phyloP scores from a whole-genome alignment of 2,329 filamentous ascomycete species.

The Neobulgaria alba region DNA sequence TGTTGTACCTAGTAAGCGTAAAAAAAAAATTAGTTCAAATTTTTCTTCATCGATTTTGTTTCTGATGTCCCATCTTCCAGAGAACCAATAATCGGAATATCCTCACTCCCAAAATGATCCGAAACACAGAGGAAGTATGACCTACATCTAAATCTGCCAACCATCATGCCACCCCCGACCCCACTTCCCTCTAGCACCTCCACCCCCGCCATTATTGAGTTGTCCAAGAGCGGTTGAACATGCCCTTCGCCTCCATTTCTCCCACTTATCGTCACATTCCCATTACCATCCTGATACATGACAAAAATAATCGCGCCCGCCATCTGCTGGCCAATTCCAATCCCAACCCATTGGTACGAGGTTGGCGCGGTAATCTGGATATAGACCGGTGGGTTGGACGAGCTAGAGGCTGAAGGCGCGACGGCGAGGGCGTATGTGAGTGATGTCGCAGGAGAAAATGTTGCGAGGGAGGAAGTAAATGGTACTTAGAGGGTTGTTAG shows the following conservation, averaged over 20 bases:
- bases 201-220: slow-evolving; percentile 31
- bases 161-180: slow-evolving; percentile 43
- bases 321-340: slow-evolving; percentile 50
- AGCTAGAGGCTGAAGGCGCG: slow-evolving; percentile 35
- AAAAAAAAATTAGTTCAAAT: too few species aligned
- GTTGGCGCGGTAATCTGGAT: slow-evolving; percentile 47
- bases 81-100: too few species aligned
- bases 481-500: too few species aligned
- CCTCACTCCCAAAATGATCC: not conserved
- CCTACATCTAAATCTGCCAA: slow-evolving; percentile 47
- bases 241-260: slow-evolving; percentile 36
- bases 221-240: slow-evolving; percentile 35
- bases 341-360: slow-evolving; percentile 44
- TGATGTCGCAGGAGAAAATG: slow-evolving; percentile 17
- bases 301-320: slow-evolving; percentile 49
- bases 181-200: slow-evolving; percentile 46
- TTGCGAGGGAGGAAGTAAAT: slow-evolving; percentile 11
- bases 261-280: slow-evolving; percentile 48
- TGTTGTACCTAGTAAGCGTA: slow-evolving; percentile 22
- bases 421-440: slow-evolving; percentile 19
- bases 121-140: not conserved
- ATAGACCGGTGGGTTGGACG: slow-evolving; percentile 45
- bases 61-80: not conserved
- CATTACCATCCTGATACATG: slow-evolving; percentile 43
- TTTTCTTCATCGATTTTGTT: too few species aligned